Percentiles rank a stretch among this genome's conserved stretches.
phyloP scores from a whole-genome alignment of 179 eudicot genomes.

The Carnegiea gigantea region DNA sequence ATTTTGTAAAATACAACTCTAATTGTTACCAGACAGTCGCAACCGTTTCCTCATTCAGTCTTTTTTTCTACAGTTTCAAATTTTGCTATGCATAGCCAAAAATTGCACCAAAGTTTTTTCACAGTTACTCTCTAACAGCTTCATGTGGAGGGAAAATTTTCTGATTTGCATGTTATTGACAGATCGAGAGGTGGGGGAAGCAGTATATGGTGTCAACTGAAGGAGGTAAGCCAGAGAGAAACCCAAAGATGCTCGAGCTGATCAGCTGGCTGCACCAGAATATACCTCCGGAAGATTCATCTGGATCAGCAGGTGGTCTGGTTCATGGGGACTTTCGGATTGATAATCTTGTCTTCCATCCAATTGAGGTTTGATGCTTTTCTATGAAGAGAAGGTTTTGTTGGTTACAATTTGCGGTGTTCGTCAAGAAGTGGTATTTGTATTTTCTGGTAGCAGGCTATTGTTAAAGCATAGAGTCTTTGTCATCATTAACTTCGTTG shows the following conservation, averaged over 20 bases:
- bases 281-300: conserved; percentile 81
- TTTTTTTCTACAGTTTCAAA: not conserved
- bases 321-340: conserved; percentile 99
- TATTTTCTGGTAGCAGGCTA: not conserved
- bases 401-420: not conserved
- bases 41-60: not conserved
- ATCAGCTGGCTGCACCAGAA: conserved; percentile 70
- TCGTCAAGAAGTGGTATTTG: not conserved
- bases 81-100: not conserved
- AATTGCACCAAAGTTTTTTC: not conserved
- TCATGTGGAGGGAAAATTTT: not conserved
- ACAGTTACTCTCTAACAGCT: not conserved
- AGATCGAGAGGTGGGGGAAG: conserved; percentile 93
- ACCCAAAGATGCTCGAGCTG: conserved; percentile 77
- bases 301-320: conserved; percentile 67
- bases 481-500: not conserved
- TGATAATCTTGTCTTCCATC: conserved; percentile 96
- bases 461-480: not conserved
- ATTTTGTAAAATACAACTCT: not conserved
- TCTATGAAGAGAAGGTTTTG: not conserved
- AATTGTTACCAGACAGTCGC: not conserved
- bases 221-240: conserved; percentile 71
- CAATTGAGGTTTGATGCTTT: conserved; percentile 62
- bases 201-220: conserved; percentile 86
- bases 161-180: conserved; percentile 10